Evolutionary conservation across 805 yeast genomes (phyloP).

Genomic region (Myxozyma monticola): DNA sequence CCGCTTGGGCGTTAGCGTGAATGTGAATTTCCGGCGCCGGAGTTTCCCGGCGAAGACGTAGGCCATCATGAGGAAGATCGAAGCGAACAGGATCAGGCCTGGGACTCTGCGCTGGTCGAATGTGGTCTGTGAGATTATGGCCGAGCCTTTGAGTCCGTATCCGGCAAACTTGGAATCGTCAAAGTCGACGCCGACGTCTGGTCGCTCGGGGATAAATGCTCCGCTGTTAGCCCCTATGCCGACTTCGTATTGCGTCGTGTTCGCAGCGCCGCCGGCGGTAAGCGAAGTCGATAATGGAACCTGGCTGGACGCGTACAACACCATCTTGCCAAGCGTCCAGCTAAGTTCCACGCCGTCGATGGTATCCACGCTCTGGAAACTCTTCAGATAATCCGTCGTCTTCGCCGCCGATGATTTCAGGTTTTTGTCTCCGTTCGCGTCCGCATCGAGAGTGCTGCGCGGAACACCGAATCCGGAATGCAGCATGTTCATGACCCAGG

Average conservation of each 20-base stretch:
- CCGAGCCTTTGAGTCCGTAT: conserved; percentile 4
- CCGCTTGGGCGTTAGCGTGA: conserved; percentile 20
- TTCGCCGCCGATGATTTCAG: conserved; percentile 7
- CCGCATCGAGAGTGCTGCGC: conserved; percentile 42
- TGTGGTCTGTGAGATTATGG: conserved; percentile 18
- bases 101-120: conserved; percentile 24
- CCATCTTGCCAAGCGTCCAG: conserved; percentile 91
- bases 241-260: conserved; percentile 1
- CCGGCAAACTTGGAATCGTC: conserved; percentile 2
- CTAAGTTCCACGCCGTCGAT: conserved; percentile 84
- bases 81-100: conserved; percentile 23
- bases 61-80: conserved; percentile 22
- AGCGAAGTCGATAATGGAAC: conserved; percentile 38
- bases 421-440: conserved; percentile 8
- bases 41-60: conserved; percentile 21
- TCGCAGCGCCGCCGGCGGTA: background rate
- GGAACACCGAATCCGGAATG: conserved; percentile 95
- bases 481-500: conserved; percentile 85
- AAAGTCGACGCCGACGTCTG: conserved; percentile 2
- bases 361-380: conserved; percentile 79
- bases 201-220: conserved; percentile 6
- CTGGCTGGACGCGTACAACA: conserved; percentile 77
- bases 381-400: conserved; percentile 35
- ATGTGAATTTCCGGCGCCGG: conserved; percentile 21
- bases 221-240: conserved; percentile 28